Evolutionary conservation across 2,329 filamentous ascomycete species (phyloP).

Genomic region (Hortaea sp.): DNA sequence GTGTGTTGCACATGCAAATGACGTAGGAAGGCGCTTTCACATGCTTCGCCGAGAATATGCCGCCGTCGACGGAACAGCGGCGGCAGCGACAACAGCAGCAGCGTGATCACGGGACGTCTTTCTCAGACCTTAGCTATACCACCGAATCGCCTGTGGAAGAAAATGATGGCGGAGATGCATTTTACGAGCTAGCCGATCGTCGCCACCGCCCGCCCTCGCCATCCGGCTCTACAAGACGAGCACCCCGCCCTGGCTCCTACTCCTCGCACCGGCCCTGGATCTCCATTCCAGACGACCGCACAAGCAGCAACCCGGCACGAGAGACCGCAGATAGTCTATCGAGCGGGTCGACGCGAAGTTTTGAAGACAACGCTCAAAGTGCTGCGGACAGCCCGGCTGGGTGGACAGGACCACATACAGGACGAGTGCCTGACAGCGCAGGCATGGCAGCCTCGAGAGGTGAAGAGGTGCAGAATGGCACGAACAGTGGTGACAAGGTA

Average conservation of each 20-base stretch:
- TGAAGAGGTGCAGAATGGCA: neutral
- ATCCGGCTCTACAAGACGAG: no score
- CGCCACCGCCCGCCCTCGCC: no score
- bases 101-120: neutral
- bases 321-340: slow-evolving; percentile 11
- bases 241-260: neutral
- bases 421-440: neutral
- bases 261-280: slow-evolving; percentile 5
- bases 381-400: slow-evolving; percentile 1
- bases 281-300: neutral
- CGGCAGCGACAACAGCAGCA: no score
- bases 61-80: no score
- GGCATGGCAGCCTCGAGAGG: neutral
- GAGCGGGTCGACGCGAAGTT: neutral
- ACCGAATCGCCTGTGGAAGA: slow-evolving; percentile 34
- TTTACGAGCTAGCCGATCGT: slow-evolving; percentile 1
- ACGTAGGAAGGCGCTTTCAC: no score
- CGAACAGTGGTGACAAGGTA: slow-evolving; percentile 1
- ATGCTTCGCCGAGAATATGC: no score
- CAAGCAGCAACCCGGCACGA: slow-evolving; percentile 15
- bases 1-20: no score
- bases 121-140: neutral
- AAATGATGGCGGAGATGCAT: slow-evolving; percentile 4
- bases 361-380: neutral
- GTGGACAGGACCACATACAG: slow-evolving; percentile 2